phyloP scores from a whole-genome alignment of 2,329 filamentous ascomycete genomes.

The Talaromyces marneffei region DNA sequence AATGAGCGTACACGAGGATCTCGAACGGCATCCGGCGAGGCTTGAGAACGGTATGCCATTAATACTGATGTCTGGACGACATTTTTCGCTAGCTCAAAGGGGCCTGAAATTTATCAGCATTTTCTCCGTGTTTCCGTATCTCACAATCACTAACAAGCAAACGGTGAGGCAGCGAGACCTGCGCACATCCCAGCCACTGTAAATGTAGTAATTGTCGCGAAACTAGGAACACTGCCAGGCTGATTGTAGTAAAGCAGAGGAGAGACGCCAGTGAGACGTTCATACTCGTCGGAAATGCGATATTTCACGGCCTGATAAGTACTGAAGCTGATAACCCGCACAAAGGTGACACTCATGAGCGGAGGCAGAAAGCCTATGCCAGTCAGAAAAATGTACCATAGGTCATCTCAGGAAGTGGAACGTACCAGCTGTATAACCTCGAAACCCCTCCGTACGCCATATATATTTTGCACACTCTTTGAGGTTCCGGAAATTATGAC shows the following conservation, averaged over 20 bases:
- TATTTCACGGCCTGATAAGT: slow-evolving; percentile 42
- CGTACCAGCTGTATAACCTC: slow-evolving; percentile 44
- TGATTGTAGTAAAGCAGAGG: slow-evolving; percentile 38
- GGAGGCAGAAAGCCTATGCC: slow-evolving; percentile 39
- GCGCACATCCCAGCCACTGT: slow-evolving; percentile 38
- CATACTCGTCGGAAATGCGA: slow-evolving; percentile 34
- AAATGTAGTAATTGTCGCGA: slow-evolving; percentile 39
- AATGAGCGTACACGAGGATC: slow-evolving; percentile 32
- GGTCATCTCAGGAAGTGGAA: not conserved
- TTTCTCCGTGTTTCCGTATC: not conserved
- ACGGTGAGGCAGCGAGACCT: slow-evolving; percentile 37
- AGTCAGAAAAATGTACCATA: not conserved
- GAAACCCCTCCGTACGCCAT: slow-evolving; percentile 43
- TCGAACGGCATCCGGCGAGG: slow-evolving; percentile 29
- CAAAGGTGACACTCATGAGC: slow-evolving; percentile 41
- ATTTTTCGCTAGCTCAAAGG: slow-evolving; percentile 46
- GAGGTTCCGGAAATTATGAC: slow-evolving; percentile 42
- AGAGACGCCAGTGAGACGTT: slow-evolving; percentile 36
- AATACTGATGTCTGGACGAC: slow-evolving; percentile 46
- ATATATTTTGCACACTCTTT: slow-evolving; percentile 40
- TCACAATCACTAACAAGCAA: slow-evolving; percentile 36
- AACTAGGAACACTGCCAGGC: slow-evolving; percentile 37
- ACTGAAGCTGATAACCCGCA: slow-evolving; percentile 43
- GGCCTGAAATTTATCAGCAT: slow-evolving; percentile 27
- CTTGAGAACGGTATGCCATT: slow-evolving; percentile 38